Evolutionary conservation across 345 rosid species (phyloP), one percentile per base, ranked within the genome.

Genomic region (Brassica rapa): DNA sequence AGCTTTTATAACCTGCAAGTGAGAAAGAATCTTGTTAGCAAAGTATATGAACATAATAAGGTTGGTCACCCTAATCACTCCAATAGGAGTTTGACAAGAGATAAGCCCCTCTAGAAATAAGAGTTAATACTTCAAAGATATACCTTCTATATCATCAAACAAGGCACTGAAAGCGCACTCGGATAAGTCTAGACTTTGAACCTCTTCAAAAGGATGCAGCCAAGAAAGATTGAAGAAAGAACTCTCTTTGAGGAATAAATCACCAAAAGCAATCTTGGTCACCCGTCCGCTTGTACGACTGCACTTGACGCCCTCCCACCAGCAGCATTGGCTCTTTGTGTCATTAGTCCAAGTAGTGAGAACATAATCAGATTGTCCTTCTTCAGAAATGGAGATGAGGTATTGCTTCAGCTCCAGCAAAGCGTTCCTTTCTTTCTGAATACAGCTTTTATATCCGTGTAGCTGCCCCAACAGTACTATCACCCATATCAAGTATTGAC

Each of bases 1-100:
- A 8, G 24, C 79, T 75, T 59, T 41, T 41, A 59, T 49, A 49
- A 49, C 56, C 56, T 49, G 56, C 56, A 49, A 46, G 55, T 4
- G 55, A 46, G 5, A 46, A 46, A 46, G 5, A 46, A 46, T 10
- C 49, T 41, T 41, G 49, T 41, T 41, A 41, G 10, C 49, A 41
- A 41, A 41, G 49, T 41, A 10, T 10, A 41, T 41, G 49, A 41
- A 41, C 12, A 46, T 41, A 41, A 46, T 41, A 41, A 41, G 16
- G 0, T 46, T 4, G 55, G 16, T 15, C 16, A 46, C 55, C 55
- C 16, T 46, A 46, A 14, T 14, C 55, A 46, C 55, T 46, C 3
- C 55, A 46, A 12, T 14, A 46, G 29, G 21, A 19, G 21, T 19
- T 19, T 19, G 21, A 25, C 29, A 25, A 25, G 29, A 25, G 29